These are phyloP conservation scores for Bipolaris sorokiniana DNA, from an alignment of 2,329 filamentous ascomycete genomes.

Conservation along the genomic window DNA sequence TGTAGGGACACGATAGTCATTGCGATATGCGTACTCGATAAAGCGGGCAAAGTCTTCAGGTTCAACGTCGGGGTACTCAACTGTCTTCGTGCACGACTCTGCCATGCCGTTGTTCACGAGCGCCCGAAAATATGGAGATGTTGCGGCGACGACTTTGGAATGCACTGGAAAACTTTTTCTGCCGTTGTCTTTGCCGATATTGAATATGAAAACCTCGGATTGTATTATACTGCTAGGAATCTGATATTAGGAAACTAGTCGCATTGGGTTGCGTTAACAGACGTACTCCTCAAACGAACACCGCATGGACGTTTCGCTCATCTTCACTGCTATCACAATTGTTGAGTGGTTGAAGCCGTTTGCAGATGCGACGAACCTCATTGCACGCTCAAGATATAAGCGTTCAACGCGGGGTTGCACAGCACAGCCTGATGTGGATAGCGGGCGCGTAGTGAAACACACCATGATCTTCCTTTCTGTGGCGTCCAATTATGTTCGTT, in stretches of 20 bases:
- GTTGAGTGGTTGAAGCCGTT: no score
- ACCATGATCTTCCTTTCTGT: neutral
- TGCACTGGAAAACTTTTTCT: conserved; percentile 25
- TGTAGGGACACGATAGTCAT: conserved; percentile 29
- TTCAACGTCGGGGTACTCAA: conserved; percentile 25
- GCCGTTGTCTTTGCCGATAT: conserved; percentile 22
- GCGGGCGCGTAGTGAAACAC: conserved; percentile 1
- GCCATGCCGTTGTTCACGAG: conserved; percentile 32
- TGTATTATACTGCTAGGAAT: conserved; percentile 20
- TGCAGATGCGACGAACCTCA: neutral
- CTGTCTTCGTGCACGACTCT: conserved; percentile 24
- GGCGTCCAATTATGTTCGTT: conserved; percentile 4
- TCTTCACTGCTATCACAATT: neutral
- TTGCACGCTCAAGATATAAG: neutral
- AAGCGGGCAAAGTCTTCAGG: conserved; percentile 36
- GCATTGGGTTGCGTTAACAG: neutral
- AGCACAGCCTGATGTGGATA: conserved; percentile 1
- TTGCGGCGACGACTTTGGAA: conserved; percentile 28
- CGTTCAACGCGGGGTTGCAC: conserved; percentile 13
- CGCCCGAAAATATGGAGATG: conserved; percentile 19
- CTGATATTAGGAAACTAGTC: neutral
- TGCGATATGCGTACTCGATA: conserved; percentile 34
- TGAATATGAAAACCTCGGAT: conserved; percentile 35
- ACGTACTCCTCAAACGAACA: conserved; percentile 21
- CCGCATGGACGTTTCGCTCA: conserved; percentile 1